Conservation (phyloP, 108 stramenopile species). For the Skeletonema tropicum region DNA sequence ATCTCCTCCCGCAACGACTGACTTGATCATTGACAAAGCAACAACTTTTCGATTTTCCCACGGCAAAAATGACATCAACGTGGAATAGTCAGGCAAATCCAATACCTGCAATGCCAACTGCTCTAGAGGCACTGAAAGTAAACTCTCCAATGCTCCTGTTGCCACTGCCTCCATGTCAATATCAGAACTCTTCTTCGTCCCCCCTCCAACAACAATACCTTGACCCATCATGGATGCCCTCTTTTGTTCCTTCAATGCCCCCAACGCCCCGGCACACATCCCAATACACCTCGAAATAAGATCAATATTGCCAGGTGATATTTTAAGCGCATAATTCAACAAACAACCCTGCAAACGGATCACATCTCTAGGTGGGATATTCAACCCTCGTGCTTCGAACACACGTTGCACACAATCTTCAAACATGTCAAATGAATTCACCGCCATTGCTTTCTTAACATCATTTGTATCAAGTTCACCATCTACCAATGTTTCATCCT, state of each 20-base stretch:
- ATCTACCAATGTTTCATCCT: constrained; percentile 71
- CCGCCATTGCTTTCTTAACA: constrained; percentile 68
- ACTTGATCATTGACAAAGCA: constrained; percentile 72
- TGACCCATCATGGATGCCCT: constrained; percentile 58
- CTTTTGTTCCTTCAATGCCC: constrained; percentile 50
- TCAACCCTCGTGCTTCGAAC: constrained; percentile 84
- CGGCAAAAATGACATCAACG: constrained; percentile 88
- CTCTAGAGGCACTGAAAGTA: constrained; percentile 89
- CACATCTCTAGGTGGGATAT: constrained; percentile 81
- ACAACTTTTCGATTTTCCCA: constrained; percentile 89
- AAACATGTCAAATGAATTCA: constrained; percentile 90
- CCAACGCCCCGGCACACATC: constrained; percentile 68
- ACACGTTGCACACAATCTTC: constrained; percentile 90
- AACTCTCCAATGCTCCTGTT: constrained; percentile 84
- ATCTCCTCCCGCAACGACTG: constrained; percentile 58
- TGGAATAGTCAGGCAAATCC: constrained; percentile 79
- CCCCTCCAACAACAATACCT: constrained; percentile 46
- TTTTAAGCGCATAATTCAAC: constrained; percentile 89
- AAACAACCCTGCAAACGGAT: constrained; percentile 93
- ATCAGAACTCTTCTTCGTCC: constrained; percentile 25
- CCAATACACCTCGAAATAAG: constrained; percentile 86
- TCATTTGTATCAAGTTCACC: constrained; percentile 84
- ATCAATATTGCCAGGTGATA: constrained; percentile 90
- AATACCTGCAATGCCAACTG: constrained; percentile 81
- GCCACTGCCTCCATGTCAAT: constrained; percentile 77